These are phyloP conservation scores for Penicillium sp. DNA, from an alignment of 2,329 filamentous ascomycete species.

Conservation along the genomic window DNA sequence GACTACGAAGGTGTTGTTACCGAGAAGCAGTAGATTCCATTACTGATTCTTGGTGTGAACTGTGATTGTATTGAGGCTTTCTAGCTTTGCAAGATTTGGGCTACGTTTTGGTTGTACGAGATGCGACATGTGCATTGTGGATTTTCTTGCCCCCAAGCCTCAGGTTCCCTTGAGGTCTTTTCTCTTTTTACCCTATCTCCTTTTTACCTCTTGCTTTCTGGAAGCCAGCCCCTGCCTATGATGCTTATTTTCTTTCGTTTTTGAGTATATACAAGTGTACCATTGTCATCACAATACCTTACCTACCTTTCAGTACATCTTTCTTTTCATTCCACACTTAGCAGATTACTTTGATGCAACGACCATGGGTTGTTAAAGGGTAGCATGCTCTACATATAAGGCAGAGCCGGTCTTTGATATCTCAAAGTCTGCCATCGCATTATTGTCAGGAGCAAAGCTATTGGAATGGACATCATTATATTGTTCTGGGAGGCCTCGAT, in stretches of 20 bases:
- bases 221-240: constrained; percentile 17
- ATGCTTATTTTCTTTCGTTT: constrained; percentile 16
- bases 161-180: not conserved
- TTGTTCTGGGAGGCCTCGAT: no score
- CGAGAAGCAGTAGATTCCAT: constrained; percentile 49
- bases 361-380: not conserved
- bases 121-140: not conserved
- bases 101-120: constrained; percentile 11
- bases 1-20: constrained; percentile 92
- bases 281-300: constrained; percentile 23
- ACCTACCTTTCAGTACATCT: constrained; percentile 19
- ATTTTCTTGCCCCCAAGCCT: not conserved
- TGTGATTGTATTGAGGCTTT: not conserved
- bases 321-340: not conserved
- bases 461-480: constrained; percentile 8
- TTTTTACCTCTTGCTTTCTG: constrained; percentile 10
- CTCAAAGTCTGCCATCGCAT: no score
- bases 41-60: not conserved
- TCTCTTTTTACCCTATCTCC: constrained; percentile 9
- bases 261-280: constrained; percentile 31
- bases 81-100: not conserved
- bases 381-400: no score
- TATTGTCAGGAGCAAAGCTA: constrained; percentile 19
- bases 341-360: not conserved
- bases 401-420: no score